Evolutionary conservation across 805 yeast genomes (phyloP).

Genomic region (Zygoascus biomembranicola): DNA sequence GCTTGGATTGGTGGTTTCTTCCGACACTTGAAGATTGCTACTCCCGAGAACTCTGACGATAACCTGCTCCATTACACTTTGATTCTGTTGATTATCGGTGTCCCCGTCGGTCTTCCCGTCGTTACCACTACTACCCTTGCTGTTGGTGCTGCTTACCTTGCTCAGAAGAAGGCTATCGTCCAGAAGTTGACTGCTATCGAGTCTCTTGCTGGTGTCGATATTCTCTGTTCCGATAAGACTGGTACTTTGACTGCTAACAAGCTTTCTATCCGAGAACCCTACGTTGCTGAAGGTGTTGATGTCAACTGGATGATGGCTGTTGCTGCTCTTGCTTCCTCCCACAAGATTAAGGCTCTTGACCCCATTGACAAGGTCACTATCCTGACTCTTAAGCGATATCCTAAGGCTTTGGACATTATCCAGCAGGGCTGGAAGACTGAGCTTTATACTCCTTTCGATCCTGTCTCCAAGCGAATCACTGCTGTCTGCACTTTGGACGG

Average conservation of each 20-base stretch:
- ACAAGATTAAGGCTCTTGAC: slow-evolving; percentile 97
- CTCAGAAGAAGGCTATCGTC: slow-evolving; percentile 93
- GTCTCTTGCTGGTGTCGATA: slow-evolving; percentile 95
- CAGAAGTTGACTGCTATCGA: slow-evolving; percentile 94
- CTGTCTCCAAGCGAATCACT: slow-evolving; percentile 94
- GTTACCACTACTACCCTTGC: slow-evolving; percentile 98
- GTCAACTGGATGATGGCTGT: slow-evolving; percentile 95
- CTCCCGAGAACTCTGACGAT: slow-evolving; percentile 33
- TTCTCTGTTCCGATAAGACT: slow-evolving; percentile 93
- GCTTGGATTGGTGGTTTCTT: slow-evolving; percentile 95
- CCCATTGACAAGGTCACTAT: slow-evolving; percentile 96
- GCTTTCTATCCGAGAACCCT: slow-evolving; percentile 92
- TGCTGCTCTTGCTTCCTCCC: slow-evolving; percentile 94
- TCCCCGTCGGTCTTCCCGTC: slow-evolving; percentile 97
- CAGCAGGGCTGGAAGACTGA: slow-evolving; percentile 34
- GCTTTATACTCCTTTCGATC: slow-evolving; percentile 96
- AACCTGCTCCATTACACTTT: slow-evolving; percentile 80
- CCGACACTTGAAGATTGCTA: slow-evolving; percentile 83
- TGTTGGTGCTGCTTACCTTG: slow-evolving; percentile 98
- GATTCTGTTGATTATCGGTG: slow-evolving; percentile 95
- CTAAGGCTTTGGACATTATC: slow-evolving; percentile 57
- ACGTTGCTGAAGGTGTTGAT: slow-evolving; percentile 96
- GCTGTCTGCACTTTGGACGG: slow-evolving; percentile 93
- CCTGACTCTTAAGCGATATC: slow-evolving; percentile 80
- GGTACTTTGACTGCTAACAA: slow-evolving; percentile 97